A percentile compares a stretch with the other conserved stretches of the same genome.
Conservation (phyloP, 768 basidiomycete genomes). For the Russula sp. region DNA sequence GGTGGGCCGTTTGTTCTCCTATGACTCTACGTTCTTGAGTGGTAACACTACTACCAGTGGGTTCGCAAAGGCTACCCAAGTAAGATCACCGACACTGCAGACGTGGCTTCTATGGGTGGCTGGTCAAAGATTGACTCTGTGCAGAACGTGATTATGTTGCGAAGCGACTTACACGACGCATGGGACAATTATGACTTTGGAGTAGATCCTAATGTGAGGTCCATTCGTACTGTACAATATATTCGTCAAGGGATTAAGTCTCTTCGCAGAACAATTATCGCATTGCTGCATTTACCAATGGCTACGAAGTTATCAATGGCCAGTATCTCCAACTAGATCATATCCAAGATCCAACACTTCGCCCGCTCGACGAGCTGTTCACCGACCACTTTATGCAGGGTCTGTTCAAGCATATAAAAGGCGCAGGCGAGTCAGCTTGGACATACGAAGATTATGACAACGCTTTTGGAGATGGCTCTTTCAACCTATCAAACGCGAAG, state of each 20-base stretch:
- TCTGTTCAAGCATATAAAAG: neutral
- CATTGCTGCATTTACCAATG: constrained; percentile 6
- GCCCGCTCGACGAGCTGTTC: constrained; percentile 11
- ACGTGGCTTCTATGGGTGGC: neutral
- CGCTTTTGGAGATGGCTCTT: neutral
- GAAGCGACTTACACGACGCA: neutral
- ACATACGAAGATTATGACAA: neutral
- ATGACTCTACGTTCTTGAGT: neutral
- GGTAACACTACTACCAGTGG: neutral
- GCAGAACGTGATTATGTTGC: neutral
- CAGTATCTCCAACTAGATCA: neutral
- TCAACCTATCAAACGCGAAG: neutral
- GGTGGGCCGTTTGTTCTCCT: neutral
- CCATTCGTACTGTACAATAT: neutral
- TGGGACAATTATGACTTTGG: constrained; percentile 12
- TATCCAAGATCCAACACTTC: constrained; percentile 2
- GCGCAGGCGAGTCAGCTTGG: neutral
- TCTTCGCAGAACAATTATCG: neutral
- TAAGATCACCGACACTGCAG: constrained; percentile 3
- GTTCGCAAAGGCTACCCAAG: neutral
- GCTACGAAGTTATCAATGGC: neutral
- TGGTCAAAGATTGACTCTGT: neutral
- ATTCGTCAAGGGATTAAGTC: neutral
- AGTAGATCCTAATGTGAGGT: constrained; percentile 3
- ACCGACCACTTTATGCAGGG: constrained; percentile 10